Evolutionary conservation across 495 filamentous ascomycete species (phyloP).

Genomic region (Tuber indicum): DNA sequence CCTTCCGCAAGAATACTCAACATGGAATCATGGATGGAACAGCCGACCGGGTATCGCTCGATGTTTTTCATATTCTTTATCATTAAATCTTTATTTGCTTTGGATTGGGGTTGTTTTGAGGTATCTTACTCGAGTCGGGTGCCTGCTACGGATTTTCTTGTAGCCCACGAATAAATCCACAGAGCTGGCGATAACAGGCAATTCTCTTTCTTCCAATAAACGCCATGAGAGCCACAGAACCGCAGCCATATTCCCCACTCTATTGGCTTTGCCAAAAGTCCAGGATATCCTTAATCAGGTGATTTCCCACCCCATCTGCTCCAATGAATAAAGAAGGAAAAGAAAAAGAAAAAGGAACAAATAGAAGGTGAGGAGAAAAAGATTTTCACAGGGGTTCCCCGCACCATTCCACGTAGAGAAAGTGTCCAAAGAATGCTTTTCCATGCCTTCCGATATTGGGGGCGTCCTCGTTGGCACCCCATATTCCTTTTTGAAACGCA

Average conservation of each 20-base stretch:
- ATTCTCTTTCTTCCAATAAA: not conserved
- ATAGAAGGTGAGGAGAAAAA: conserved; percentile 17
- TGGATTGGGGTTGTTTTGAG: too few relatives aligned
- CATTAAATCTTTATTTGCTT: too few relatives aligned
- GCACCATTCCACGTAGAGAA: not conserved
- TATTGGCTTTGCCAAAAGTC: not conserved
- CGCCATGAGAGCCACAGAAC: not conserved
- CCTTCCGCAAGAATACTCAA: too few relatives aligned
- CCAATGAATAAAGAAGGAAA: not conserved
- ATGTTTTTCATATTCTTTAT: too few relatives aligned
- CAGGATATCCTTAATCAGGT: not conserved
- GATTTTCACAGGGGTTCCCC: conserved; percentile 34
- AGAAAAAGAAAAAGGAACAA: not conserved
- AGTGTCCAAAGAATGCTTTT: not conserved
- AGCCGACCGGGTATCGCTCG: too few relatives aligned
- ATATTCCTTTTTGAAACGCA: not conserved
- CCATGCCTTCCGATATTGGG: not conserved
- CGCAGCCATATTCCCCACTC: not conserved
- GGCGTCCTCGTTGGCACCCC: not conserved
- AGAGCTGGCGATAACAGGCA: too few relatives aligned
- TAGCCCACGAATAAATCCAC: too few relatives aligned
- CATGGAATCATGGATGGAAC: too few relatives aligned
- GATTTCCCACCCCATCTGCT: not conserved
- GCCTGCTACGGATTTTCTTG: too few relatives aligned
- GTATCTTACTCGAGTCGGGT: too few relatives aligned